These are phyloP conservation scores for Candida hungchunana DNA, from an alignment of 805 yeast species.

Conservation along the genomic window DNA sequence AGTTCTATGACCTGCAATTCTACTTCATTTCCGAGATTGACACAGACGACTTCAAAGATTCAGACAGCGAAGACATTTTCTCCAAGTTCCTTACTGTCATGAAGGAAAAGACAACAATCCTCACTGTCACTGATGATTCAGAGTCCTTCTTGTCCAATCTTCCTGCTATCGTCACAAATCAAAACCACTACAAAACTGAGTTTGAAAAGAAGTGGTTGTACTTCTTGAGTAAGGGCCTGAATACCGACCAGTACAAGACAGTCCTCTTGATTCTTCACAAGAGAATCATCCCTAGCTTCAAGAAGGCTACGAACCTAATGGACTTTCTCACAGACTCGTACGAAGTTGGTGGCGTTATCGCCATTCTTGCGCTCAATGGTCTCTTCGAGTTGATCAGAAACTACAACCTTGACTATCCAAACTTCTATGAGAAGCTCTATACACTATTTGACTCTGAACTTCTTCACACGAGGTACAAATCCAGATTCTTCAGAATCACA, in stretches of 20 bases:
- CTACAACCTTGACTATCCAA: conserved; percentile 86
- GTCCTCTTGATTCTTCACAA: conserved; percentile 72
- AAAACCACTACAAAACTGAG: conserved; percentile 49
- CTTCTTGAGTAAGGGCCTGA: conserved; percentile 44
- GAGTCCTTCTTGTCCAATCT: conserved; percentile 39
- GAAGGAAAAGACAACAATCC: conserved; percentile 31
- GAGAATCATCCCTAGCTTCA: conserved; percentile 75
- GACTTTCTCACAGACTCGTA: conserved; percentile 91
- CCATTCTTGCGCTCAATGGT: conserved; percentile 82
- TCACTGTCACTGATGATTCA: conserved; percentile 33
- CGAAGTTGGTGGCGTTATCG: conserved; percentile 54
- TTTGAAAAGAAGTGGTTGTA: conserved; percentile 69
- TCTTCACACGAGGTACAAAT: conserved; percentile 73
- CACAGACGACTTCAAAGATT: conserved; percentile 18
- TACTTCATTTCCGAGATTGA: conserved; percentile 56
- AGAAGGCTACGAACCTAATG: conserved; percentile 80
- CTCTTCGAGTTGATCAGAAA: conserved; percentile 78
- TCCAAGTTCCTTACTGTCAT: conserved; percentile 37
- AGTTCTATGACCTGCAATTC: conserved; percentile 74
- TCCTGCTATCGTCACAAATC: conserved; percentile 41
- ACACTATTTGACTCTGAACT: conserved; percentile 71
- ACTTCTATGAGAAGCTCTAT: conserved; percentile 79
- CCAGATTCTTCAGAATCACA: conserved; percentile 82
- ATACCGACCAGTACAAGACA: conserved; percentile 59
- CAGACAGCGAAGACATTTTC: conserved; percentile 18